Base-by-base conservation (phyloP, 2,329 filamentous ascomycete species). In the Exophiala sideris region DNA sequence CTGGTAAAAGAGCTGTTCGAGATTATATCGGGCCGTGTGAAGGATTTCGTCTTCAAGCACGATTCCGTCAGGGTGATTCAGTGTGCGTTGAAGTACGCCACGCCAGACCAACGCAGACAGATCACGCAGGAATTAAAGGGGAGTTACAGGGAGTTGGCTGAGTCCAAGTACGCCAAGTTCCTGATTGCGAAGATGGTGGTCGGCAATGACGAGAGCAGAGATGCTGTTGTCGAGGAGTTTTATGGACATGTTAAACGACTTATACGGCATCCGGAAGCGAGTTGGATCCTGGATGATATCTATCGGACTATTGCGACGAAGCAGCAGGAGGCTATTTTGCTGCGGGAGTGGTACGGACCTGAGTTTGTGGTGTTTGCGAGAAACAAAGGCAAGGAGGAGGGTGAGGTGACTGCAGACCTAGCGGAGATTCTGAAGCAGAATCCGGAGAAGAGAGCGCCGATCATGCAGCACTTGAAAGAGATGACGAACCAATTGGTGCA, bases 91-190 rank as follows among this genome's bases (percentile, higher is more conserved):
- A 99, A 99, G 73, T 99, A 99, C 73, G 88, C 90, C 45, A 95
- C 87, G 42, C 79, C 84, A 51, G 86, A 88, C 57, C 91, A 96
- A 74, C 83, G 89, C 67, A 89, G 86, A 71, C 83, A 86, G 75
- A 96, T 99, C 66, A 90, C 91, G 7, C 79, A 78, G 54, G 94
- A 99, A 71, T 79, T 99, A 52, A 85, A 88, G 71, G 91, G 91
- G 14, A 86, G 87, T 62, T 96, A 95, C 70, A 82, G 84, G 40
- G 83, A 88, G 63, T 77, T 99, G 62, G 91, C 91, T 2, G 91
- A 97, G 78, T 95, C 91, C 75, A 88, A 88, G 71, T 99, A 99
- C 68, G 92, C 92, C 66, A 99, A 99, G 75, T 99, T 97, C 72
- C 73, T 99, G 66, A 90, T 99, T 57, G 94, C 90, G 63, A 99